Conservation (phyloP, 2,329 filamentous ascomycete genomes). For the Venturia pyrina region DNA sequence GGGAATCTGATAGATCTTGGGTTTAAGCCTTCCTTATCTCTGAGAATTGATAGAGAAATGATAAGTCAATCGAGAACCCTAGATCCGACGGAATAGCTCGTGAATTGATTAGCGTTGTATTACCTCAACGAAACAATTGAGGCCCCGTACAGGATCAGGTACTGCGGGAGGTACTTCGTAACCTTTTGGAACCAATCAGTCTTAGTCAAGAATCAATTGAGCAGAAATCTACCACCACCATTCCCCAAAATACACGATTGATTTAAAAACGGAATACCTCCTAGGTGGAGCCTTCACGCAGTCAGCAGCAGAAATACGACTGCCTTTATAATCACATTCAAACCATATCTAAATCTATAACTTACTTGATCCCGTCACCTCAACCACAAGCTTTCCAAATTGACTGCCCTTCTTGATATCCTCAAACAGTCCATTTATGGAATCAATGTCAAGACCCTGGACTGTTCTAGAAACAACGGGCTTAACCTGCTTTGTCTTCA, state of each 20-base stretch:
- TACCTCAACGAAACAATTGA: no score
- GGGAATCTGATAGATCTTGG: not conserved
- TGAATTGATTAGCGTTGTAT: no score
- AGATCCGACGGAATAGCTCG: no score
- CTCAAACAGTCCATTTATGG: conserved; percentile 72
- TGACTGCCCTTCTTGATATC: conserved; percentile 80
- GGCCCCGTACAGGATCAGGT: no score
- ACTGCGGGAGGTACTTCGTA: no score
- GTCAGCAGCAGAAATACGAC: not conserved
- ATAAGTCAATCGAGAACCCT: no score
- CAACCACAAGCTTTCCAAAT: conserved; percentile 84
- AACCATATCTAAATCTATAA: not conserved
- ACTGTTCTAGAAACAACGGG: conserved; percentile 70
- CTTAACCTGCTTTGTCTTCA: conserved; percentile 59
- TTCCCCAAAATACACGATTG: not conserved
- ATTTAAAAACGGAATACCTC: not conserved
- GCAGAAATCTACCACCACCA: not conserved
- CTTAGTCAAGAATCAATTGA: no score
- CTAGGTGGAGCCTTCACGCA: not conserved
- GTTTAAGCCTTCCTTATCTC: no score
- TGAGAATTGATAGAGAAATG: no score
- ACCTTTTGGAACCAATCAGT: no score
- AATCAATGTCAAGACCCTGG: conserved; percentile 62
- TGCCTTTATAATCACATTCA: not conserved
- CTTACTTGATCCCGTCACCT: conserved; percentile 9